Conservation (phyloP, 306 rosid species). For the Quercus rubra region DNA sequence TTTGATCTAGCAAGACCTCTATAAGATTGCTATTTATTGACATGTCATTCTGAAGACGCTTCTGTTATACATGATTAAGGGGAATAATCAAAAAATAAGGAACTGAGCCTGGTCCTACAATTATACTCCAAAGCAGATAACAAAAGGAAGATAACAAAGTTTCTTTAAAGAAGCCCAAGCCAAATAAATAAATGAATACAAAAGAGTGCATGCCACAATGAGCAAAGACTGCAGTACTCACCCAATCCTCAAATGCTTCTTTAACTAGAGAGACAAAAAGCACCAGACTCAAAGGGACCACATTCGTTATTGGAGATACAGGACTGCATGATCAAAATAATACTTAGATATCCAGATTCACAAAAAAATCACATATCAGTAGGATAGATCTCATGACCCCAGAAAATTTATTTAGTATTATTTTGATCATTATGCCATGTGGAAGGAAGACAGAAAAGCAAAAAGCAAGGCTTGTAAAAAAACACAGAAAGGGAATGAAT, state of each 20-base stretch:
- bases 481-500: background rate
- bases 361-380: conserved; percentile 4
- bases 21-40: conserved; percentile 60
- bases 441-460: background rate
- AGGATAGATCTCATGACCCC: background rate
- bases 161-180: background rate
- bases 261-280: conserved; percentile 80
- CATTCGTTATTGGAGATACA: conserved; percentile 83
- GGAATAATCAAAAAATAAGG: conserved; percentile 11
- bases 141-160: background rate
- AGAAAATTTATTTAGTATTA: conserved; percentile 10
- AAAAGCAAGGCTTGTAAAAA: background rate
- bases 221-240: conserved; percentile 39
- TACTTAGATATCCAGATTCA: conserved; percentile 14
- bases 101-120: background rate
- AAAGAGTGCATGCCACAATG: conserved; percentile 9
- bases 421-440: background rate
- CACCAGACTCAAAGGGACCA: conserved; percentile 85
- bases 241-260: conserved; percentile 98
- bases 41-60: conserved; percentile 93
- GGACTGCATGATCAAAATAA: conserved; percentile 67
- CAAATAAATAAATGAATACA: background rate
- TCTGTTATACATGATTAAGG: conserved; percentile 49
- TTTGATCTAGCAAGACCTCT: conserved; percentile 75
- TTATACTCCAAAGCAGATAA: background rate